These are phyloP conservation scores for Candida germanica DNA, from an alignment of 805 yeast genomes.

Conservation along the genomic window DNA sequence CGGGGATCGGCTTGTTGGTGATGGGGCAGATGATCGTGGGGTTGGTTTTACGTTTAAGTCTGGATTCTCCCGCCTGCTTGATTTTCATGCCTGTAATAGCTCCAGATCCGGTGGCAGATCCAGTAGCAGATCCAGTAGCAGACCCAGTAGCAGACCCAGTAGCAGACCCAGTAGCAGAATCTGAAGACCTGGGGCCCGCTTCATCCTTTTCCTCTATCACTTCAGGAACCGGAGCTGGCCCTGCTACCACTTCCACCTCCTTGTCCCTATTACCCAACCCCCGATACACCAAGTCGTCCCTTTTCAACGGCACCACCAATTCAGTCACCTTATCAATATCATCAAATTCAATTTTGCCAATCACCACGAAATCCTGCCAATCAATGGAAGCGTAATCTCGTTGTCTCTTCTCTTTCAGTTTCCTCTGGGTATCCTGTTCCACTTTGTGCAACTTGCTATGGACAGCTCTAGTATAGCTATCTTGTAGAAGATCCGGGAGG, in stretches of 20 bases:
- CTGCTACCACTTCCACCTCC: conserved; percentile 14
- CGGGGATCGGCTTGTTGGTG: conserved; percentile 69
- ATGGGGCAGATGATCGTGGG: conserved; percentile 69
- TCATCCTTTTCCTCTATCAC: conserved; percentile 2
- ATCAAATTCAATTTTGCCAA: conserved; percentile 65
- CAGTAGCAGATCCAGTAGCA: background rate
- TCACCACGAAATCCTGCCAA: conserved; percentile 81
- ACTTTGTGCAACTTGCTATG: conserved; percentile 39
- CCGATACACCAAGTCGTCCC: conserved; percentile 59
- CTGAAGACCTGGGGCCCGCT: too few relatives aligned
- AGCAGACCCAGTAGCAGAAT: background rate
- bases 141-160: background rate
- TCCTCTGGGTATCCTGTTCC: conserved; percentile 24
- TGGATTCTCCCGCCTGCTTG: conserved; percentile 66
- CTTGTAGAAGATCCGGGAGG: conserved; percentile 37
- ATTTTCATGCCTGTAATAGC: conserved; percentile 57
- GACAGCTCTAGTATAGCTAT: conserved; percentile 57
- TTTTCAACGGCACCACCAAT: conserved; percentile 50
- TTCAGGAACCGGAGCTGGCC: conserved; percentile 4
- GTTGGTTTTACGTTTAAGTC: conserved; percentile 34
- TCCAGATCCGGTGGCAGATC: conserved; percentile 1
- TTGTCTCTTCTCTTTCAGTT: conserved; percentile 34
- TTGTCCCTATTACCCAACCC: conserved; percentile 52
- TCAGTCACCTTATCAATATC: conserved; percentile 58
- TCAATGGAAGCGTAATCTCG: conserved; percentile 71